Conservation (phyloP, 106 monocot species). For the Chionographis japonica region DNA sequence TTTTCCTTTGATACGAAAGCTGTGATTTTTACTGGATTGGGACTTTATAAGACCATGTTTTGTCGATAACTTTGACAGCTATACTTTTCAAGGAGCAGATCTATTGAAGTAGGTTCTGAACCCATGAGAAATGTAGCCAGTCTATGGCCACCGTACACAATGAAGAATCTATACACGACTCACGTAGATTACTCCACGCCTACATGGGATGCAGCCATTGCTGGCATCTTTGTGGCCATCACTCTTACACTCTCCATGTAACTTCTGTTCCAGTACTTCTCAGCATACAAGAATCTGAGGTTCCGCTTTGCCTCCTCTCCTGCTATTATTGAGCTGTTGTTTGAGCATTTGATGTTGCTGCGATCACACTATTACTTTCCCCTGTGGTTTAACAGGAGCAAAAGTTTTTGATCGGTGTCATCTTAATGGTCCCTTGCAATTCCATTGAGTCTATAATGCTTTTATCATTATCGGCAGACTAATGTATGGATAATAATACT, state of each 20-base stretch:
- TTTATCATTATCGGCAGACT: too few relatives aligned
- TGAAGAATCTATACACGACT: conserved; percentile 4
- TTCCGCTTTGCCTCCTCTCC: conserved; percentile 11
- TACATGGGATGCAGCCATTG: conserved; percentile 29
- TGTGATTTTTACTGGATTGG: too few relatives aligned
- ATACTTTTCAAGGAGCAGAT: too few relatives aligned
- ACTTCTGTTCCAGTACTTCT: conserved; percentile 51
- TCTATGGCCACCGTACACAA: neutral
- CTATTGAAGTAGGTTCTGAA: too few relatives aligned
- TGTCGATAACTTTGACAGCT: too few relatives aligned
- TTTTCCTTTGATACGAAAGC: too few relatives aligned
- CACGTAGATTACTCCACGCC: conserved; percentile 19
- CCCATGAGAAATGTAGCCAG: too few relatives aligned
- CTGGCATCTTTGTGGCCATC: conserved; percentile 27
- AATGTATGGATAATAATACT: too few relatives aligned
- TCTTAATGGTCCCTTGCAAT: conserved; percentile 70
- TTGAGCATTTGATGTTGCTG: neutral
- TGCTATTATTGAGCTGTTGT: neutral
- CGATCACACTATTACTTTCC: neutral
- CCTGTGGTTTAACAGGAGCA: conserved; percentile 38
- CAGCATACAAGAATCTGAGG: conserved; percentile 63
- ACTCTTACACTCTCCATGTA: conserved; percentile 40
- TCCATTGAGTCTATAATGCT: conserved; percentile 56
- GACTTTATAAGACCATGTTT: too few relatives aligned
- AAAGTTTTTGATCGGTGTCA: conserved; percentile 62